Base-by-base conservation (phyloP, 306 rosid genomes). In the Rosa persica region DNA sequence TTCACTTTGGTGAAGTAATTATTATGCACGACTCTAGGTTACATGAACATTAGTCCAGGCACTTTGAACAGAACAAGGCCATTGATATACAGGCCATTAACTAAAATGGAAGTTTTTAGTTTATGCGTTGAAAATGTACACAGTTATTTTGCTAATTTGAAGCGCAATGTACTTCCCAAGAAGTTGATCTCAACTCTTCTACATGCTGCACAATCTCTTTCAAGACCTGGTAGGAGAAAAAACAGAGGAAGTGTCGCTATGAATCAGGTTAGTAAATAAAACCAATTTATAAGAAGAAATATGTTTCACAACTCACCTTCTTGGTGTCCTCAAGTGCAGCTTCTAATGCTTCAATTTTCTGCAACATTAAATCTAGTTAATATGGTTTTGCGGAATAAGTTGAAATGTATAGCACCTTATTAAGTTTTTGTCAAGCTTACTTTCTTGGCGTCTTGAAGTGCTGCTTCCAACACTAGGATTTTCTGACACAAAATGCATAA, bases 321-420 rank as follows among this genome's bases (percentile, higher is more conserved):
- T 87, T 94, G 62, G 90, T 86, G 13, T 85, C 89, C 60, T 83
- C 89, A 73, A 92, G 86, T 67, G 89, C 84, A 55, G 73, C 89
- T 85, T 94, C 98, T 77, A 94, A 67, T 51, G 83, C 82, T 89
- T 89, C 85, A 49, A 94, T 89, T 89, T 89, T 92, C 98, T 92
- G 92, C 73, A 58, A 77, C 20, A 74, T 0, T 36, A 75, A 57
- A 73, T 51, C 52, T 6, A 44, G 52, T 82, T 55, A 73, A 60
- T n/a, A 79, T 58, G 49, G n/a, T 11, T 48, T 9, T 15, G 34
- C 36, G 34, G 38, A 48, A 47, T 39, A 17, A 10, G 34, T 27
- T 60, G 23, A 43, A 72, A 61, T 77, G 49, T 4, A 8, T 0
- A 2, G 2, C 7, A 22, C 25, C 16, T 38, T n/a, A 79, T 23